A percentile compares a stretch with the other conserved stretches of the same genome.
Conservation (phyloP, 2,329 filamentous ascomycete species). For the Canariomyces notabilis region DNA sequence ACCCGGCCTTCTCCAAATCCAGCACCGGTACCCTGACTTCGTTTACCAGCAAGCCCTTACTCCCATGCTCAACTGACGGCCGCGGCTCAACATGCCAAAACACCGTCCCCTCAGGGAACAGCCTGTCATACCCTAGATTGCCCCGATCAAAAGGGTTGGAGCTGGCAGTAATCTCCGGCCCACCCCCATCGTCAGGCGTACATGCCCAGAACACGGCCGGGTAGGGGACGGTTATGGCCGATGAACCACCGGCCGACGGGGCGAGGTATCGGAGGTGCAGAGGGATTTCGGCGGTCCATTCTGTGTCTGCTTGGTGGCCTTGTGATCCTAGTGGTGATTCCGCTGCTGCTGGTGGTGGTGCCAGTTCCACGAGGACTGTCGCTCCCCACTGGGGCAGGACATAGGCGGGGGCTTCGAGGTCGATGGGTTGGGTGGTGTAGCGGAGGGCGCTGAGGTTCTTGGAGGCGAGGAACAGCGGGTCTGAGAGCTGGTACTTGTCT, state of each 20-base stretch:
- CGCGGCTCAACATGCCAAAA: constrained; percentile 72
- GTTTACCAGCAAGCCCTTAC: constrained; percentile 43
- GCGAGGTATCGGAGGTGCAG: constrained; percentile 80
- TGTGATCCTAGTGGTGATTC: constrained; percentile 4
- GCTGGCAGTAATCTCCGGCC: too few relatives aligned
- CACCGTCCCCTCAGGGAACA: constrained; percentile 71
- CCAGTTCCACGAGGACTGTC: constrained; percentile 68
- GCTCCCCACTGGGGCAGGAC: constrained; percentile 73
- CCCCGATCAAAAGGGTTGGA: constrained; percentile 81
- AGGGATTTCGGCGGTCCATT: constrained; percentile 67
- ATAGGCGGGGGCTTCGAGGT: constrained; percentile 88
- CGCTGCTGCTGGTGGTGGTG: constrained; percentile 39
- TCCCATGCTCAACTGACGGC: constrained; percentile 28
- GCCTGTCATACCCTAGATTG: constrained; percentile 78
- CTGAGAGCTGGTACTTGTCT: constrained; percentile 79
- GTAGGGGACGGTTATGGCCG: constrained; percentile 61
- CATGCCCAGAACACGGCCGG: constrained; percentile 92
- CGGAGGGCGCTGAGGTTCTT: constrained; percentile 69
- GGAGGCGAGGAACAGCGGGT: constrained; percentile 70
- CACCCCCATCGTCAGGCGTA: constrained; percentile 56
- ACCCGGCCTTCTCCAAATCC: constrained; percentile 44
- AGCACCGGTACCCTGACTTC: constrained; percentile 61
- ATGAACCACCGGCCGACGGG: constrained; percentile 53
- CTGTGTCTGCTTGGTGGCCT: constrained; percentile 29
- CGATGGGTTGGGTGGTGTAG: constrained; percentile 69